Base-by-base conservation (phyloP, 176 grass and related monocot species). In the Elymus sibiricus region DNA sequence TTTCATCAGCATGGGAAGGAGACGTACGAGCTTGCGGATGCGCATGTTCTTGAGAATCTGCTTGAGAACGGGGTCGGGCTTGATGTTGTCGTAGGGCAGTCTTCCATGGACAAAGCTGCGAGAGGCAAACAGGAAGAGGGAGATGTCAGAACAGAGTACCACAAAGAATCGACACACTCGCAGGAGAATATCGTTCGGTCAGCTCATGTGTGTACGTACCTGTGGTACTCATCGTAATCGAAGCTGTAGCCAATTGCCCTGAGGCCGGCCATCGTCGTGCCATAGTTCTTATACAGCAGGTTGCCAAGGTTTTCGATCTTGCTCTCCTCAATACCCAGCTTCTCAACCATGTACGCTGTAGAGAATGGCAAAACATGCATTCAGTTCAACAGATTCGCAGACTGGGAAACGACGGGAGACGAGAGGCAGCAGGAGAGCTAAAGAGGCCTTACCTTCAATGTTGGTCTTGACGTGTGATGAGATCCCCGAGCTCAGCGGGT, bases 211-310 rank as follows among this genome's bases (percentile, higher is more conserved):
- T 17, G 24, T 69, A 38, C 32, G 19, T 74, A 74, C 71, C 71
- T 74, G 79, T 99, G 97, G 88, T 99, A 99, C 82, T 94, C 85
- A 24, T 99, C 97, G 44, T 96, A 88, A 51, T 99, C 90, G 76
- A 99, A 99, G 68, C 86, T 87, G 82, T 97, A 99, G 59, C 97
- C 92, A 10, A 96, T 90, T 59, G 97, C 92, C 94, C 85, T 93
- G 80, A 99, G 70, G 34, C 97, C 97, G 25, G 97, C 94, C 97
- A 99, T 99, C 63, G 97, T 97, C 2, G 97, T 99, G 24, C 97
- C 97, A 29, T 99, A 99, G 83, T 96, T 90, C 88, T 93, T 92
- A 79, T 99, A 99, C 10, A 99, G 90, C 22, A 96, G 65, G 44
- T 87, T 91, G 69, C 97, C 95, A 3, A 99, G 76, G 34, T 39